Evolutionary conservation across 2,329 filamentous ascomycete species (phyloP).

Genomic region (Aspergillus pseudonomiae): DNA sequence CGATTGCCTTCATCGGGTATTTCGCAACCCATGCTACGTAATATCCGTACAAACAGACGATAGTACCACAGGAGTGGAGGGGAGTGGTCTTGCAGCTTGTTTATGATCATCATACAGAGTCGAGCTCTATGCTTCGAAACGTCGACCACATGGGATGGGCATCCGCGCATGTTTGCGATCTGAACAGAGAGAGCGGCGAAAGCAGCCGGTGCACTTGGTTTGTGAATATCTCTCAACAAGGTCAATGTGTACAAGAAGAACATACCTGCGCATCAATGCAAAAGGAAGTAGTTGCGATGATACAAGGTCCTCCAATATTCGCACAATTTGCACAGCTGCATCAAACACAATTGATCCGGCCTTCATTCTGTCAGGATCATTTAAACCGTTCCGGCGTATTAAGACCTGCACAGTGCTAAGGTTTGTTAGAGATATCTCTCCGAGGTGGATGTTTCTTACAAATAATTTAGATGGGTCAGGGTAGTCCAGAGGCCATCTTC

Average conservation of each 20-base stretch:
- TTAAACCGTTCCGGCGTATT: slow-evolving; percentile 7
- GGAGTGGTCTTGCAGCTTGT: slow-evolving; percentile 8
- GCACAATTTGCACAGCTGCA: slow-evolving; percentile 11
- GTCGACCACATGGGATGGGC: not conserved
- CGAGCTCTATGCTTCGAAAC: slow-evolving; percentile 14
- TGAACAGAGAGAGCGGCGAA: slow-evolving; percentile 6
- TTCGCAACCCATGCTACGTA: slow-evolving; percentile 5
- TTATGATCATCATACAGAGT: slow-evolving; percentile 12
- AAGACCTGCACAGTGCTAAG: not conserved
- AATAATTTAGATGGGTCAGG: not conserved
- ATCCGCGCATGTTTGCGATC: slow-evolving; percentile 8
- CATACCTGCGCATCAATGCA: not conserved
- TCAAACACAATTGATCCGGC: slow-evolving; percentile 5
- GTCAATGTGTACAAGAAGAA: not conserved
- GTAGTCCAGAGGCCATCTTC: not conserved
- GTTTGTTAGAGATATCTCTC: not conserved
- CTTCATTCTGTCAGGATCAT: slow-evolving; percentile 2
- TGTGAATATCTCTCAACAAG: not conserved
- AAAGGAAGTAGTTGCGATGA: slow-evolving; percentile 4
- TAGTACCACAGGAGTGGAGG: slow-evolving; percentile 11
- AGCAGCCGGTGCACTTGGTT: not conserved
- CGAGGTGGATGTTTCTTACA: not conserved
- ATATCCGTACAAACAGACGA: slow-evolving; percentile 8
- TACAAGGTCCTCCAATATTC: slow-evolving; percentile 12
- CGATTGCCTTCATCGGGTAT: not conserved